A percentile compares a stretch with the other conserved stretches of the same genome.
These are phyloP conservation scores for Coemansia sp. DNA, from an alignment of 192 early-diverging fungal species.

Conservation along the genomic window DNA sequence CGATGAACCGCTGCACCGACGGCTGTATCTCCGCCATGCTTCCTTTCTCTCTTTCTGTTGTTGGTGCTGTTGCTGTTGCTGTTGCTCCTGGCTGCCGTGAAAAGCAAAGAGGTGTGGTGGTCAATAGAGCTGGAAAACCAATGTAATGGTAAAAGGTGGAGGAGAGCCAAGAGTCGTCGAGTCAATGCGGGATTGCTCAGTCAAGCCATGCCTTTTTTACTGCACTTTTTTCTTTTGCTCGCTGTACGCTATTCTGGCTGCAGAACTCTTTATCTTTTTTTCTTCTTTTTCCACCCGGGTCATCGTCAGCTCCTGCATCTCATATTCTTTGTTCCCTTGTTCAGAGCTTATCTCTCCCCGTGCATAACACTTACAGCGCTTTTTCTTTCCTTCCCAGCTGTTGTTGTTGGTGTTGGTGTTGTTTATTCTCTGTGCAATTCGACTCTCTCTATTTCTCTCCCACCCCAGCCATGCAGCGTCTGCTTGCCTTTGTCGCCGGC, in stretches of 20 bases:
- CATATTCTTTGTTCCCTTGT: too few relatives aligned
- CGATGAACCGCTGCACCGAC: conserved; percentile 62
- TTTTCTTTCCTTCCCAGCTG: conserved; percentile 1
- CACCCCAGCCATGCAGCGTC: conserved; percentile 25
- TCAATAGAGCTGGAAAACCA: too few relatives aligned
- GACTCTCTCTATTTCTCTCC: conserved; percentile 4
- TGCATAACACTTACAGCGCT: conserved; percentile 7
- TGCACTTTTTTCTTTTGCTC: background rate
- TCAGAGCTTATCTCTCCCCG: background rate
- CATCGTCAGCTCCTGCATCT: too few relatives aligned
- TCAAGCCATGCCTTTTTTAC: background rate
- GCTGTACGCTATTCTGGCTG: too few relatives aligned
- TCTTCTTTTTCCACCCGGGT: too few relatives aligned
- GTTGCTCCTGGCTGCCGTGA: too few relatives aligned
- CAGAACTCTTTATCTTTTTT: too few relatives aligned
- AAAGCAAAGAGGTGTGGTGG: too few relatives aligned
- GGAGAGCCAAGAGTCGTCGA: too few relatives aligned
- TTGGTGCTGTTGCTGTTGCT: too few relatives aligned
- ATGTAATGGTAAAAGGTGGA: too few relatives aligned
- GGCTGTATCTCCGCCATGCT: conserved; percentile 1
- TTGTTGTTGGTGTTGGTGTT: background rate
- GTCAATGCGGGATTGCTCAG: background rate
- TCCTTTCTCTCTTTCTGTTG: background rate
- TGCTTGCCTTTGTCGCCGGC: conserved; percentile 48
- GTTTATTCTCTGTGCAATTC: background rate